Percentiles rank a stretch among this genome's conserved stretches.
These are phyloP conservation scores for Phtheirospermum japonicum DNA, from an alignment of 257 asterid genomes.

Conservation along the genomic window DNA sequence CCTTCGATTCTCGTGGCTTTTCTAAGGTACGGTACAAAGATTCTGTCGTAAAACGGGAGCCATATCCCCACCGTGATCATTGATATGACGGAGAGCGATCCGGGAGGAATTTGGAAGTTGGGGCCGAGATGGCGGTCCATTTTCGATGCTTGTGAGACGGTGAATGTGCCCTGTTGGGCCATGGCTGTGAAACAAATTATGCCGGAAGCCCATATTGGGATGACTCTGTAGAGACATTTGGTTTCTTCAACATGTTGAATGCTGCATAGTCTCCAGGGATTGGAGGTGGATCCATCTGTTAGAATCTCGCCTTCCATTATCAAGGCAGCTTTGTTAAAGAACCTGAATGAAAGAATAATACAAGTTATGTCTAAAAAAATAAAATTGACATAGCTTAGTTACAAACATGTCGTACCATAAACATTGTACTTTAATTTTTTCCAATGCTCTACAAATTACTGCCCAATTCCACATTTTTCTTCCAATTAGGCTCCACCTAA, in stretches of 20 bases:
- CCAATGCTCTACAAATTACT: too few relatives aligned
- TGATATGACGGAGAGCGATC: slow-evolving; percentile 56
- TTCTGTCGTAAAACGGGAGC: slow-evolving; percentile 65
- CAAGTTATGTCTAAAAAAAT: too few relatives aligned
- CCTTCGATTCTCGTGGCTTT: slow-evolving; percentile 54
- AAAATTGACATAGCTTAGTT: too few relatives aligned
- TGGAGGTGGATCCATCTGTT: slow-evolving; percentile 38
- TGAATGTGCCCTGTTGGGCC: slow-evolving; percentile 67
- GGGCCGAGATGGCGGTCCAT: slow-evolving; percentile 36
- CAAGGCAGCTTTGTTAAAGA: slow-evolving; percentile 65
- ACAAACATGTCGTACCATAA: too few relatives aligned
- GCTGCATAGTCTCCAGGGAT: slow-evolving; percentile 61
- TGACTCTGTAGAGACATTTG: slow-evolving; percentile 52
- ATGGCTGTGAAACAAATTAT: slow-evolving; percentile 65
- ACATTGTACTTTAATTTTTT: too few relatives aligned
- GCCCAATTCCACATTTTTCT: too few relatives aligned
- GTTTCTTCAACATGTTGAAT: slow-evolving; percentile 73
- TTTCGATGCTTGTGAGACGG: too few relatives aligned
- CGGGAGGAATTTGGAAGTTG: slow-evolving; percentile 46
- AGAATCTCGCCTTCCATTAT: slow-evolving; percentile 50
- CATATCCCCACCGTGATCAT: slow-evolving; percentile 64
- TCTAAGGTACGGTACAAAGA: slow-evolving; percentile 51
- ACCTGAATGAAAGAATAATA: slow-evolving; percentile 30
- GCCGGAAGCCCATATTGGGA: slow-evolving; percentile 84
- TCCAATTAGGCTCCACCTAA: too few relatives aligned